A percentile compares a stretch with the other conserved stretches of the same genome.
phyloP scores from a whole-genome alignment of 306 rosid species.

The Casuarina glauca region DNA sequence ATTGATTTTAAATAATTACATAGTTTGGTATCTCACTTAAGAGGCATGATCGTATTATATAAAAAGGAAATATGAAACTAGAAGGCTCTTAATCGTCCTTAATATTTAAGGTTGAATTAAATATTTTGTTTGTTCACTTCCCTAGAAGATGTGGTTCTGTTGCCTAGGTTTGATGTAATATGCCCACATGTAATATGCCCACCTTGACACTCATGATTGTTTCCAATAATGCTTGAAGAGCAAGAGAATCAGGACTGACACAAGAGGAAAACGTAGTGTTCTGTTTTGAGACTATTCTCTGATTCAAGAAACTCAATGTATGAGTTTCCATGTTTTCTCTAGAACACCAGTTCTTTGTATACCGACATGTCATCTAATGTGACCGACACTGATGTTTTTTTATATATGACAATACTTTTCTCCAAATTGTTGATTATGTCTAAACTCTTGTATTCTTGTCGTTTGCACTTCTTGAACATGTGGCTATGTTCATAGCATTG shows the following conservation, averaged over 20 bases:
- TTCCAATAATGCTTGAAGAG: background rate
- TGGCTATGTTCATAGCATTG: background rate
- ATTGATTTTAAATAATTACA: background rate
- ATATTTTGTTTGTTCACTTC: background rate
- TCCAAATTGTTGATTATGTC: background rate
- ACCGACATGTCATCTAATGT: background rate
- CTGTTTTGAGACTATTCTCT: background rate
- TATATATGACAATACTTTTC: background rate
- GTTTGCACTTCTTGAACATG: background rate
- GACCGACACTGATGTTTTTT: background rate
- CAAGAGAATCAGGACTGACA: background rate
- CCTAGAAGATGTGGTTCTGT: background rate
- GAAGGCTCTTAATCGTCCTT: background rate
- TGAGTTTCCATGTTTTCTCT: no score
- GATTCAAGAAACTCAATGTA: background rate
- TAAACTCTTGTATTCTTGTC: background rate
- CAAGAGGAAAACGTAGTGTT: background rate
- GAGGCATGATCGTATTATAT: background rate
- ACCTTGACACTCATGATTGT: background rate
- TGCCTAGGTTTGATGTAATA: background rate
- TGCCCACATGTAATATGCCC: background rate
- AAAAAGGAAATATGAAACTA: background rate
- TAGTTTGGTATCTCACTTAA: background rate
- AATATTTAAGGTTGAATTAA: background rate
- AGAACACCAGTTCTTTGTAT: background rate